Base-by-base conservation (phyloP, 495 filamentous ascomycete species). In the Daldinia grandis region DNA sequence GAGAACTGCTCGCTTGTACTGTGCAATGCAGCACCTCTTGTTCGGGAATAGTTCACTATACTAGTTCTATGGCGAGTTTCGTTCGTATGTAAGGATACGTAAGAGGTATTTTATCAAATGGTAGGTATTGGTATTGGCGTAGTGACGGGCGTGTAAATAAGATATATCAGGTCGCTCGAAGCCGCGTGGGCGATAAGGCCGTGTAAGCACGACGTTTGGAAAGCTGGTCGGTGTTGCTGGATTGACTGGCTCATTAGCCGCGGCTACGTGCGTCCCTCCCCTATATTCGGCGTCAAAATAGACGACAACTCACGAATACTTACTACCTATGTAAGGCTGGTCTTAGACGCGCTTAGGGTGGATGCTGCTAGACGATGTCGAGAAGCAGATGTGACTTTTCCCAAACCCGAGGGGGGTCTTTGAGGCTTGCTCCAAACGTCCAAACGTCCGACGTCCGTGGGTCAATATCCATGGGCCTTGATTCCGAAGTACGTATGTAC, bases 201-300 rank as follows among this genome's bases (percentile, higher is more conserved):
- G 12, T 28, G 14, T 4, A 35, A 17, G 24, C 37, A 17, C 44
- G 24, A 14, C 21, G 28, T 33, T 54, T 47, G 28, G 31, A 42
- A 31, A 17, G 47, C 30, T 31, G 25, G 25, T 31, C 28, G 27
- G 10, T 49, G 6, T 31, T 15, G 6, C 24, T 15, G 37, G 30
- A 55, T 55, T 60, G 49, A 37, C 59, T 64, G 64, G 64, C 50
- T 35, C 49, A 53, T 64, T 72, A 72, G 69, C 64, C 69, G 69
- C 69, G 57, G 31, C 14, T 51, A 37, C 24, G 35, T 42, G 31
- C 40, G 40, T 63, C 17, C 24, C 6, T 59, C 49, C 53, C 47
- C 27, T 28, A 35, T 33, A 27, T 19, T 42, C 9, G 53, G 62
- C 68, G 68, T 66, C 35, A 62, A 69, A 58, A 58, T 62, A 59